phyloP scores from a whole-genome alignment of 2,329 filamentous ascomycete genomes.

The Mycocentrospora acerina region DNA sequence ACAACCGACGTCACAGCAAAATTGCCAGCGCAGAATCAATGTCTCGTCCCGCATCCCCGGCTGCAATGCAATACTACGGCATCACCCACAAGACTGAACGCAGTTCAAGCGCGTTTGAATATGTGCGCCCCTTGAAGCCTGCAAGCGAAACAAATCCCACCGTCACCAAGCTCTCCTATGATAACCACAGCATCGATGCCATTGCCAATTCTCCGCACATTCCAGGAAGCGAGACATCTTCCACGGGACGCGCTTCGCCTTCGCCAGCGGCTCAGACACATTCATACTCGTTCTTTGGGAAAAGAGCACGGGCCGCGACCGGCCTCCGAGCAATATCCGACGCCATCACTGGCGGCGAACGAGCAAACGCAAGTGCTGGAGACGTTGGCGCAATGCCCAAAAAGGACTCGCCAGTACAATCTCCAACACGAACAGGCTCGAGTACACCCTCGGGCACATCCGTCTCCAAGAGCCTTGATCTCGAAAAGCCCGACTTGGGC shows the following conservation, averaged over 20 bases:
- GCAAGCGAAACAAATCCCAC: slow-evolving; percentile 52
- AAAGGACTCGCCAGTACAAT: slow-evolving; percentile 58
- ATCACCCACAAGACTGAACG: slow-evolving; percentile 37
- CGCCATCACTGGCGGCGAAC: slow-evolving; percentile 58
- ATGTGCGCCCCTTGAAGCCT: slow-evolving; percentile 42
- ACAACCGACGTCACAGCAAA: slow-evolving; percentile 69
- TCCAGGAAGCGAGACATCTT: slow-evolving; percentile 53
- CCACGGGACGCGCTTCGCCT: slow-evolving; percentile 49
- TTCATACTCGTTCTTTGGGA: slow-evolving; percentile 42
- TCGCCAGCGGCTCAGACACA: slow-evolving; percentile 37
- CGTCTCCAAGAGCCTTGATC: slow-evolving; percentile 70
- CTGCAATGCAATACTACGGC: slow-evolving; percentile 69
- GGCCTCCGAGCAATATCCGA: slow-evolving; percentile 88
- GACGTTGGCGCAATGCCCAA: slow-evolving; percentile 45
- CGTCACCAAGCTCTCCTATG: slow-evolving; percentile 59
- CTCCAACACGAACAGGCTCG: slow-evolving; percentile 75
- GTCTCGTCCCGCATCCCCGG: slow-evolving; percentile 54
- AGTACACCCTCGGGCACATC: slow-evolving; percentile 61
- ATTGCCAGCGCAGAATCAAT: slow-evolving; percentile 76
- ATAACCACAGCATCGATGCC: slow-evolving; percentile 49
- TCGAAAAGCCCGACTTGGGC: slow-evolving; percentile 65
- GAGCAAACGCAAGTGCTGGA: slow-evolving; percentile 48
- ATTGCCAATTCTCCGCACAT: slow-evolving; percentile 43
- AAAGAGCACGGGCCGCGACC: slow-evolving; percentile 51
- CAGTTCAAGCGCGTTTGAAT: slow-evolving; percentile 53